Evolutionary conservation across 768 basidiomycete species (phyloP).

Genomic region (Postia placenta): DNA sequence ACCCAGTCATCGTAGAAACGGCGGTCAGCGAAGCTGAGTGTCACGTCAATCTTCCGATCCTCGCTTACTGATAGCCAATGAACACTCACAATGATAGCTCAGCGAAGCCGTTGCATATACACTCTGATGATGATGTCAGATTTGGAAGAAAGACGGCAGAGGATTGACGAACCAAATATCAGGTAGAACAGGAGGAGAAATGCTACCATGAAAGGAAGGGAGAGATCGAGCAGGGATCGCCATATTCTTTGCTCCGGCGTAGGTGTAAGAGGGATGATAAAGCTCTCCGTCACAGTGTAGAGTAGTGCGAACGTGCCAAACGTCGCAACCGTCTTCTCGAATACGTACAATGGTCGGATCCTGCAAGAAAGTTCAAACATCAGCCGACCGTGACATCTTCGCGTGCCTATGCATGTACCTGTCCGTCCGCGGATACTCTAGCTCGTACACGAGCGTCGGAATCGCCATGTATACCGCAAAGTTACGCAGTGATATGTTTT

Average conservation of each 20-base stretch:
- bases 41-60: background rate
- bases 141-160: background rate
- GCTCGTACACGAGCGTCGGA: slow-evolving; percentile 92
- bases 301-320: slow-evolving; percentile 96
- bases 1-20: slow-evolving; percentile 98
- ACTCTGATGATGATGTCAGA: slow-evolving; percentile 45
- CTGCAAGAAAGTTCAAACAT: slow-evolving; percentile 25
- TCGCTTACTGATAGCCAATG: too few species aligned
- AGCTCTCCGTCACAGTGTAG: slow-evolving; percentile 88
- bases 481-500: slow-evolving; percentile 76
- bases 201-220: slow-evolving; percentile 90
- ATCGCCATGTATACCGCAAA: slow-evolving; percentile 83
- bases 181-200: slow-evolving; percentile 85
- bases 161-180: slow-evolving; percentile 57
- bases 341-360: slow-evolving; percentile 74
- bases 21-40: slow-evolving; percentile 86
- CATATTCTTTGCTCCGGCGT: slow-evolving; percentile 64
- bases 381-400: background rate
- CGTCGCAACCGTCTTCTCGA: slow-evolving; percentile 70
- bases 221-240: slow-evolving; percentile 75
- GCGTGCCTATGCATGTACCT: slow-evolving; percentile 39
- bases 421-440: slow-evolving; percentile 92
- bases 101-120: slow-evolving; percentile 94
- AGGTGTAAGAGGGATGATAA: slow-evolving; percentile 82
- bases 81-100: slow-evolving; percentile 75